Conservation (phyloP, 805 yeast genomes). For the Starmerella khaoyaiensis region DNA sequence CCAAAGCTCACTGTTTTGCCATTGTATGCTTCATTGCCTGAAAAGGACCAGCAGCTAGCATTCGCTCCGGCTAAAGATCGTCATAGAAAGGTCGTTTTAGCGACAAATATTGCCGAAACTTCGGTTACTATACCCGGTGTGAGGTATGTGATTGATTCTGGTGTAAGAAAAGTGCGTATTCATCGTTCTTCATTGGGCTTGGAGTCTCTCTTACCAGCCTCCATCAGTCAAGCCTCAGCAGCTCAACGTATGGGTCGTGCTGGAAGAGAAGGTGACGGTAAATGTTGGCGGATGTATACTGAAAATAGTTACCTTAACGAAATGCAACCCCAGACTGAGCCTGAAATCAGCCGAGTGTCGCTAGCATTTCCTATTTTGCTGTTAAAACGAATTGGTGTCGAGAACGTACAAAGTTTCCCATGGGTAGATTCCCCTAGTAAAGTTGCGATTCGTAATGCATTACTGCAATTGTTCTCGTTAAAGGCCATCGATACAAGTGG, state of each 20-base stretch:
- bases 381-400: conserved; percentile 69
- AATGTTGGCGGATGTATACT: conserved; percentile 70
- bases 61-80: conserved; percentile 41
- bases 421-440: conserved; percentile 90
- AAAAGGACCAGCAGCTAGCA: conserved; percentile 68
- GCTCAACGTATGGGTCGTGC: conserved; percentile 96
- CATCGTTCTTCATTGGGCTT: conserved; percentile 90
- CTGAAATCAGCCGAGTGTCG: conserved; percentile 81
- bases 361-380: conserved; percentile 73
- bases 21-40: conserved; percentile 86
- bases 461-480: conserved; percentile 62
- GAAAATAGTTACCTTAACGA: conserved; percentile 47
- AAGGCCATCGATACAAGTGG: conserved; percentile 72
- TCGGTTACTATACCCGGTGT: conserved; percentile 94
- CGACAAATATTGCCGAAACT: conserved; percentile 96
- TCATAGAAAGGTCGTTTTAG: conserved; percentile 65
- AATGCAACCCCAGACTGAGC: conserved; percentile 71
- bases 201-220: conserved; percentile 82
- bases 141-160: conserved; percentile 83
- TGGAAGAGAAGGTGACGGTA: conserved; percentile 94
- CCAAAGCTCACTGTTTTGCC: conserved; percentile 71
- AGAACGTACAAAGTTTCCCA: conserved; percentile 72
- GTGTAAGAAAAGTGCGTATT: conserved; percentile 81
- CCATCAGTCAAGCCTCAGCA: conserved; percentile 89
- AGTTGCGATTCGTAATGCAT: conserved; percentile 60